These are phyloP conservation scores for Holtermannia corniformis DNA, from an alignment of 768 basidiomycete genomes.

Conservation along the genomic window DNA sequence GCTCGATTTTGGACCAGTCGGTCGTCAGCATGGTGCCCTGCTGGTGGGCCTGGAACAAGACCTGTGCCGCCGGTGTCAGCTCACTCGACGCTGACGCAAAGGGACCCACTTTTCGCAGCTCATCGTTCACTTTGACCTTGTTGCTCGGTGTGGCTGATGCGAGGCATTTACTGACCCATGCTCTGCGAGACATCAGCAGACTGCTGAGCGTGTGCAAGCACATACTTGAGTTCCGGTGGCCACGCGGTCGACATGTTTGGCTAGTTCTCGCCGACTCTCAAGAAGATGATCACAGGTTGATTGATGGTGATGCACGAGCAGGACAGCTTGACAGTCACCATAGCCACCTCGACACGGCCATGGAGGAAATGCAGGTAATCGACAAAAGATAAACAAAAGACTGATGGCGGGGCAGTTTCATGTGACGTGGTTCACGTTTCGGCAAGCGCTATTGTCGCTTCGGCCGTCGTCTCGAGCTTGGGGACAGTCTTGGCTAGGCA, in stretches of 20 bases:
- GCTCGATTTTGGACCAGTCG: conserved; percentile 80
- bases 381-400: no score
- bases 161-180: conserved; percentile 90
- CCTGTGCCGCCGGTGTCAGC: conserved; percentile 38
- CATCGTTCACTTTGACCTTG: conserved; percentile 76
- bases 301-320: no score
- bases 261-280: no score
- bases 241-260: conserved; percentile 18
- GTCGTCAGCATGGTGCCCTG: conserved; percentile 80
- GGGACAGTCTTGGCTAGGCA: no score
- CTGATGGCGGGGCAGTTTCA: no score
- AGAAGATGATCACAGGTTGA: no score
- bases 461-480: no score
- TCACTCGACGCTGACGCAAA: background rate
- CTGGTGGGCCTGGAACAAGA: conserved; percentile 86
- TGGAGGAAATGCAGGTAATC: no score
- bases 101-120: conserved; percentile 61
- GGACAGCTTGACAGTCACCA: no score
- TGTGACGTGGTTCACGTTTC: no score
- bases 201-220: background rate
- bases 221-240: conserved; percentile 24
- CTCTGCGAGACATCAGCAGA: conserved; percentile 48
- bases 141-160: conserved; percentile 84
- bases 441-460: no score
- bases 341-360: no score